Evolutionary conservation across 768 basidiomycete genomes (phyloP).

Genomic region (Leccinum imitatum): DNA sequence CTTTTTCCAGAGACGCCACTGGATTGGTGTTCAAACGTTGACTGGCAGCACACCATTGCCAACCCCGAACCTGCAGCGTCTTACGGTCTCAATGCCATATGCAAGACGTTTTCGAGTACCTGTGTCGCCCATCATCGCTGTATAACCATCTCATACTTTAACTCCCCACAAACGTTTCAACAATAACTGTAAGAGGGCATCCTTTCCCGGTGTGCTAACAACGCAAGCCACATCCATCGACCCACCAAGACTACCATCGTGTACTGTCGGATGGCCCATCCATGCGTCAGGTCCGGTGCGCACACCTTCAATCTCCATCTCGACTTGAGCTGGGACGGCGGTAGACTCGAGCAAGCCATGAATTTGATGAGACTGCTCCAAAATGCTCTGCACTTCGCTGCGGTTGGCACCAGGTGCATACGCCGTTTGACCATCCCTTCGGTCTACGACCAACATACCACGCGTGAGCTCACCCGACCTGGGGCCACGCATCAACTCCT

Average conservation of each 20-base stretch:
- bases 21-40: background rate
- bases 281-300: conserved; percentile 18
- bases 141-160: background rate
- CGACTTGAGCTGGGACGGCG: conserved; percentile 54
- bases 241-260: conserved; percentile 23
- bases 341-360: conserved; percentile 47
- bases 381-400: conserved; percentile 55
- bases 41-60: too few relatives aligned
- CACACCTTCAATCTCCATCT: conserved; percentile 38
- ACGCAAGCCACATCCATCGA: conserved; percentile 46
- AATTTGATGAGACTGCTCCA: conserved; percentile 37
- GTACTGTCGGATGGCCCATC: conserved; percentile 19
- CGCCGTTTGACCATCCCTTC: conserved; percentile 62
- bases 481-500: background rate
- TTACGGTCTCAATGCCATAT: background rate
- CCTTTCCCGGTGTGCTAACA: conserved; percentile 63
- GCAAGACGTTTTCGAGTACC: background rate
- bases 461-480: conserved; percentile 79
- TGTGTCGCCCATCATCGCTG: too few relatives aligned
- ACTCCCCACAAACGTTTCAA: conserved; percentile 56
- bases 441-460: conserved; percentile 86
- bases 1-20: conserved; percentile 12
- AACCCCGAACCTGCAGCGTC: too few relatives aligned
- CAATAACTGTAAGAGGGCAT: conserved; percentile 46
- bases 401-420: conserved; percentile 68